phyloP scores from a whole-genome alignment of 768 basidiomycete species.

The Pisolithus microcarpus region DNA sequence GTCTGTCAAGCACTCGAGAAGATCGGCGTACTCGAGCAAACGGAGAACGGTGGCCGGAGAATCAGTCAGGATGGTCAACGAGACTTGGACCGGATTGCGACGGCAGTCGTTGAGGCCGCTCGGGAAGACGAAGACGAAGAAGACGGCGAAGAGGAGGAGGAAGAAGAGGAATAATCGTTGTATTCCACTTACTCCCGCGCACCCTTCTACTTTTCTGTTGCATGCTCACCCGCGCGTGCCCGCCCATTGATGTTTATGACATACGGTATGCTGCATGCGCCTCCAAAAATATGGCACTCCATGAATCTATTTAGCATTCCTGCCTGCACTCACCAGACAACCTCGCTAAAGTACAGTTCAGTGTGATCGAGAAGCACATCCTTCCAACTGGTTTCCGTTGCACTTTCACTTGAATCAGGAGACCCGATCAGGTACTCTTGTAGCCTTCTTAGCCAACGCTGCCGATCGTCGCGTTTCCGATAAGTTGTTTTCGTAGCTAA shows the following conservation, averaged over 20 bases:
- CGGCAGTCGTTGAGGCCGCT: conserved; percentile 74
- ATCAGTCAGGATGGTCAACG: conserved; percentile 96
- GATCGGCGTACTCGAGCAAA: conserved; percentile 94
- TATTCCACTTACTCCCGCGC: conserved; percentile 8
- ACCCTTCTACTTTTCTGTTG: conserved; percentile 11
- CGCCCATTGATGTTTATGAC: conserved; percentile 15
- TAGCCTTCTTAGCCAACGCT: too few relatives aligned
- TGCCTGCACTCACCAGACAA: neutral
- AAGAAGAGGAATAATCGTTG: conserved; percentile 29
- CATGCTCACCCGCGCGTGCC: conserved; percentile 18
- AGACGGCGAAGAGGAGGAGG: too few relatives aligned
- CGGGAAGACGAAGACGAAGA: conserved; percentile 72
- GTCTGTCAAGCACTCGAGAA: conserved; percentile 96
- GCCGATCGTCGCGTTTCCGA: too few relatives aligned
- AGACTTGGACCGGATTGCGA: conserved; percentile 90
- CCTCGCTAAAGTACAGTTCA: neutral
- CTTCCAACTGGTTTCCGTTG: too few relatives aligned
- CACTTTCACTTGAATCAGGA: too few relatives aligned
- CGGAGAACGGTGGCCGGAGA: conserved; percentile 89
- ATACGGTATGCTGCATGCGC: conserved; percentile 39
- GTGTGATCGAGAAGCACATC: too few relatives aligned
- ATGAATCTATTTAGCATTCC: neutral
- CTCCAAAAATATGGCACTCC: conserved; percentile 24
- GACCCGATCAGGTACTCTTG: too few relatives aligned
- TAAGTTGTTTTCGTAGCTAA: too few relatives aligned